Conservation (phyloP, 768 basidiomycete species). For the Boletellus ananiceps region DNA sequence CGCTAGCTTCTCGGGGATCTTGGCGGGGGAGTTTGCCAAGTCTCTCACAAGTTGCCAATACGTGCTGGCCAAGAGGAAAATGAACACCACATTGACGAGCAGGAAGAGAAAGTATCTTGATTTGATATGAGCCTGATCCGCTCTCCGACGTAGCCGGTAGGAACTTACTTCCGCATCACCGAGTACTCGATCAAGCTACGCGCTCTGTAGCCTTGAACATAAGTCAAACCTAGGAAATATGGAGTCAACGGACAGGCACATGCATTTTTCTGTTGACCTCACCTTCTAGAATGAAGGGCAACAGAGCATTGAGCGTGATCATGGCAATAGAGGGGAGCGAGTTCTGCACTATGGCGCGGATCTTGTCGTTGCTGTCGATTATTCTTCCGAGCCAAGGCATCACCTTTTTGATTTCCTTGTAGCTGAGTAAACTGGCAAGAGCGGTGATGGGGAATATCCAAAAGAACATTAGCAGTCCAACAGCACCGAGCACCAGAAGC, state of each 20-base stretch:
- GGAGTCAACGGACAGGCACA: neutral
- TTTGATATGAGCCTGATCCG: conserved; percentile 6
- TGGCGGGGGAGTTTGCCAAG: conserved; percentile 88
- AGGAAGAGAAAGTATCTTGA: conserved; percentile 90
- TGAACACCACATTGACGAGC: conserved; percentile 88
- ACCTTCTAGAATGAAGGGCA: conserved; percentile 92
- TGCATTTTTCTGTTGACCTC: conserved; percentile 2
- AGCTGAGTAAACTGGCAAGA: conserved; percentile 83
- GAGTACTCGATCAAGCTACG: conserved; percentile 94
- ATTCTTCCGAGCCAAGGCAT: conserved; percentile 84
- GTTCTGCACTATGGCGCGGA: conserved; percentile 89
- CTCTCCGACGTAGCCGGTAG: neutral
- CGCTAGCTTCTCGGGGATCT: conserved; percentile 91
- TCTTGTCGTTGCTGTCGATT: conserved; percentile 75
- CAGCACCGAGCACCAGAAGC: conserved; percentile 61
- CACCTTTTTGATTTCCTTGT: conserved; percentile 86
- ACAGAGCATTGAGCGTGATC: conserved; percentile 80
- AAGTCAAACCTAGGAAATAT: conserved; percentile 56
- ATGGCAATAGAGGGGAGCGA: conserved; percentile 89
- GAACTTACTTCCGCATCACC: conserved; percentile 77
- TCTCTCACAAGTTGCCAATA: conserved; percentile 91
- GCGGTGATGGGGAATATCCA: conserved; percentile 91
- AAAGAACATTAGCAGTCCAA: conserved; percentile 75
- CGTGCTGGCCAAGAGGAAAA: conserved; percentile 87
- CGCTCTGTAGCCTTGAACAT: conserved; percentile 86